phyloP scores from a whole-genome alignment of 306 rosid genomes.

The Abrus pulchellus region DNA sequence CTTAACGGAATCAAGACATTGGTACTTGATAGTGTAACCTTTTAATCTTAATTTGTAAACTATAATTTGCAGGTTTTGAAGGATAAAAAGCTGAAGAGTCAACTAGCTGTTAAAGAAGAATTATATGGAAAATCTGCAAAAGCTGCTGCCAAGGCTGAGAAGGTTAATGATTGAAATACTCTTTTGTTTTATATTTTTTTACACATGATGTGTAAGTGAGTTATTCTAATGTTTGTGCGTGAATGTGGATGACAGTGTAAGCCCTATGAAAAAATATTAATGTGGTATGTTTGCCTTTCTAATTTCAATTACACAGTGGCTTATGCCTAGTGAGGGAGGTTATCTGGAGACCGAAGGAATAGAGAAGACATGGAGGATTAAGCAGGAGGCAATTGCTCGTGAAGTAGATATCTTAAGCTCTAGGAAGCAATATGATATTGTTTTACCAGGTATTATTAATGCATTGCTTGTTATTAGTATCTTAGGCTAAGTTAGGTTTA shows the following conservation, averaged over 20 bases:
- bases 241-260: background rate
- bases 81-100: constrained; percentile 84
- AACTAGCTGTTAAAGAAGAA: constrained; percentile 68
- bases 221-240: background rate
- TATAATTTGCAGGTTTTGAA: constrained; percentile 62
- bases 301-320: constrained; percentile 67
- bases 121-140: constrained; percentile 74
- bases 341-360: constrained; percentile 85
- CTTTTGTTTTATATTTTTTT: background rate
- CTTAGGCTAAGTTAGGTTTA: background rate
- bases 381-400: constrained; percentile 69
- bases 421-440: constrained; percentile 77
- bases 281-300: constrained; percentile 26
- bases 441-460: constrained; percentile 73
- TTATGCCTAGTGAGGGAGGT: constrained; percentile 86
- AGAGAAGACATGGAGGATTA: constrained; percentile 84
- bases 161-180: constrained; percentile 56
- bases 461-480: constrained; percentile 33
- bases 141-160: constrained; percentile 82
- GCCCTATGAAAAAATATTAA: constrained; percentile 20
- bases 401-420: constrained; percentile 78
- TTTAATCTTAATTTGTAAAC: constrained; percentile 5
- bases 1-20: background rate
- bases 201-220: background rate
- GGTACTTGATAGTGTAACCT: background rate